Evolutionary conservation across 371 early-diverging fungal species (phyloP), one percentile per base, ranked within the genome.

Genomic region (Syncephalastrum contaminatum): DNA sequence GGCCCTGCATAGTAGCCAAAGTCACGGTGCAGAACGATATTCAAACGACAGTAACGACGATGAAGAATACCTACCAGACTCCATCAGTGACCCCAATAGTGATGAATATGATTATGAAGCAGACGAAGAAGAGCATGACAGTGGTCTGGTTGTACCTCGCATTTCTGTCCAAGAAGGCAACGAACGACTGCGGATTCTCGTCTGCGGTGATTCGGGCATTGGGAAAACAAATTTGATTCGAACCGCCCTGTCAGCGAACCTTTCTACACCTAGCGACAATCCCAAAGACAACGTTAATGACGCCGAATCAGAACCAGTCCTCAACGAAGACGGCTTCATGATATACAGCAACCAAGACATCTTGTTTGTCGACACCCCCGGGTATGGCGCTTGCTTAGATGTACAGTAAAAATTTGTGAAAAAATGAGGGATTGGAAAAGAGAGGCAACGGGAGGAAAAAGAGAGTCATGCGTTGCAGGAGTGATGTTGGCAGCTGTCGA

Each of bases 141-240:
- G 5, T 43, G 27, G 44, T 43, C 14, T n/a, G 25, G 41, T 21
- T 10, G 45, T 19, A 44, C 45, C 45, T 16, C 21, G 19, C 15
- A 44, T 21, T 14, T 44, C 45, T 44, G 45, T 44, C 45, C 56
- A 30, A 40, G 15, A 43, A 15, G 53, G 48, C 24, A 67, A 73
- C 22, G 78, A 78, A 30, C 68, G 67, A 48, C 61, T 84, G 24
- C 67, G 75, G 30, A 66, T 84, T 20, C 73, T 82, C 22, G 74
- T 84, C 1, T 80, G 80, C 51, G 84, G 84, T 39, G 84, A 84
- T 62, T 80, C 81, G 49, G 83, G 84, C 65, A 51, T 48, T 24
- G 36, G 36, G 36, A n/a, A 41, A 30, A n/a, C 4, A 43, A 3
- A 45, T 36, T 15, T 19, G 14, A n/a, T 36, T n/a, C 46, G 14